Evolutionary conservation across 1,139 yeast genomes (phyloP).

Genomic region (Citeromyces hawaiiensis): DNA sequence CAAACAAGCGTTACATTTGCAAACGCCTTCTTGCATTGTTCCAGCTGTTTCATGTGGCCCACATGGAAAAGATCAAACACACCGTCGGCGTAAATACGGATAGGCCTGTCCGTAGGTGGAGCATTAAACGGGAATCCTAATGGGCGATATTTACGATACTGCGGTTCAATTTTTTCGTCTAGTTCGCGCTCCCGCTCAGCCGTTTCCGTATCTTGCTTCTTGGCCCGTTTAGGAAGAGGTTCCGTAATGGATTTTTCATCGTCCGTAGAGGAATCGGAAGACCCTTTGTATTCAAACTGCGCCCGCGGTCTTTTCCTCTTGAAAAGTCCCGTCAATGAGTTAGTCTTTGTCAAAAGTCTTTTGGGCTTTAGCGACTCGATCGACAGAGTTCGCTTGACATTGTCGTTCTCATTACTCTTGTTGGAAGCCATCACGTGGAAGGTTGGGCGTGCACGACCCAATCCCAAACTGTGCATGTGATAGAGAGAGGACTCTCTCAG

Average conservation of each 20-base stretch:
- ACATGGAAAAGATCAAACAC: constrained; percentile 92
- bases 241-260: neutral
- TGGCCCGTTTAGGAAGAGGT: neutral
- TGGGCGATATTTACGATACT: constrained; percentile 59
- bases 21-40: constrained; percentile 91
- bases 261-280: neutral
- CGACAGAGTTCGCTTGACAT: constrained; percentile 3
- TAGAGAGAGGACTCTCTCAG: no score
- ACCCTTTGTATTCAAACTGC: neutral
- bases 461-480: no score
- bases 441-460: no score
- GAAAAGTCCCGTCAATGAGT: constrained; percentile 9
- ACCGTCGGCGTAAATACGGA: constrained; percentile 92
- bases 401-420: neutral
- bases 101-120: constrained; percentile 80
- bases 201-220: neutral
- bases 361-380: constrained; percentile 5
- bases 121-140: constrained; percentile 55
- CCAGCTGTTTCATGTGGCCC: constrained; percentile 96
- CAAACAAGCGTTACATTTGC: constrained; percentile 75
- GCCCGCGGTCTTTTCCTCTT: constrained; percentile 4
- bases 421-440: no score
- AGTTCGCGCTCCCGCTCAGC: constrained; percentile 13
- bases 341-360: constrained; percentile 10
- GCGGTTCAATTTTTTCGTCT: constrained; percentile 30